Percentiles rank a stretch among this genome's conserved stretches.
Conservation (phyloP, 441 rosid species). For the Adansonia grandidieri region DNA sequence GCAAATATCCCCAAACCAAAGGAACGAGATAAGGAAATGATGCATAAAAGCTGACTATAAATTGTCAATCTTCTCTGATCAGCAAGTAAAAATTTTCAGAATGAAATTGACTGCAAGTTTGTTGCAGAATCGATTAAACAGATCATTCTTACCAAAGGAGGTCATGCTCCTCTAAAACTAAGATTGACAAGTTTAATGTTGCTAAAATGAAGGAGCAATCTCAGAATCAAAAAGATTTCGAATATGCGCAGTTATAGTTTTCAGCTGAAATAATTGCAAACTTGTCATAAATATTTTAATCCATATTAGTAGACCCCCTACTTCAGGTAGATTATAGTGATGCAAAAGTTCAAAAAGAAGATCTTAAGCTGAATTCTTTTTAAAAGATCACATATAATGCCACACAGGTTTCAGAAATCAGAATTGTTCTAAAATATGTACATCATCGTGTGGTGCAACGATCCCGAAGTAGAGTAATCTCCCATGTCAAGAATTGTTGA, state of each 20-base stretch:
- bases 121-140: background rate
- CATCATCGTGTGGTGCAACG: background rate
- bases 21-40: background rate
- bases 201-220: slow-evolving; percentile 11
- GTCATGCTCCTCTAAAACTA: background rate
- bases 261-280: background rate
- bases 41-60: slow-evolving; percentile 5
- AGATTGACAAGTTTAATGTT: background rate
- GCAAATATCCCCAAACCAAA: slow-evolving; percentile 7
- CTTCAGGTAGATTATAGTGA: background rate
- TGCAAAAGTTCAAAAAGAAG: background rate
- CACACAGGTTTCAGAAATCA: background rate
- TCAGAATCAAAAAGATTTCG: background rate
- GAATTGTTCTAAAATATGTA: background rate
- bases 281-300: slow-evolving; percentile 9
- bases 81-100: background rate
- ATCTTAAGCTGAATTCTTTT: background rate
- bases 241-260: background rate
- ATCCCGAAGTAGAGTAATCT: background rate
- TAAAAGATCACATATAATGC: background rate
- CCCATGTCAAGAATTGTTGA: background rate
- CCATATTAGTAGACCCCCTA: background rate
- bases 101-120: slow-evolving; percentile 3
- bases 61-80: background rate
- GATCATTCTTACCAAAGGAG: slow-evolving; percentile 6